phyloP scores from a whole-genome alignment of 371 early-diverging fungal genomes.

The Smittium culicis region DNA sequence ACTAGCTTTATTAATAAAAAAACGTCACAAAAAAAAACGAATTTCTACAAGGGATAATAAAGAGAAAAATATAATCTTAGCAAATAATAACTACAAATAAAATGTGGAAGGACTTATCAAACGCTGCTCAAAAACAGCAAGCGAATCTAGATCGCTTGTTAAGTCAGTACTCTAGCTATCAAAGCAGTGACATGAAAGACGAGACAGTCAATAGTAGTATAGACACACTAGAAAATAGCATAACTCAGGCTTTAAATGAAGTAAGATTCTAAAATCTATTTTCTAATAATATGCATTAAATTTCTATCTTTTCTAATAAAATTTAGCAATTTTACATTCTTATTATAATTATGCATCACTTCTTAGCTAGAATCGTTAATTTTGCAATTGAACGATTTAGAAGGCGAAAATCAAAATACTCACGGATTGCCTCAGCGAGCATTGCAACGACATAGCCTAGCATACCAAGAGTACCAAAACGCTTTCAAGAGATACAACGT shows the following conservation, averaged over 20 bases:
- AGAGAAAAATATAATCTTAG: too few relatives aligned
- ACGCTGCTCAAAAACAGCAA: background rate
- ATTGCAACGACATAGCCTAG: background rate
- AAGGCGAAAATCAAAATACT: background rate
- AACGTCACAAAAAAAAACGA: too few relatives aligned
- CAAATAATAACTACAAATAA: too few relatives aligned
- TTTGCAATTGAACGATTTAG: background rate
- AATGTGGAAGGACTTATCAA: background rate
- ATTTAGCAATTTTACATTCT: background rate
- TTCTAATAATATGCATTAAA: too few relatives aligned
- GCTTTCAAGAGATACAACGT: constrained; percentile 8
- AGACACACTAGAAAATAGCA: background rate
- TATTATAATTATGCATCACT: background rate
- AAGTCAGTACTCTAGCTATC: background rate
- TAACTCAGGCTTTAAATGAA: background rate
- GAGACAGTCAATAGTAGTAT: background rate
- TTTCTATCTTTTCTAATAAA: too few relatives aligned
- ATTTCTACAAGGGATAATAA: too few relatives aligned
- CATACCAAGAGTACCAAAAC: constrained; percentile 9
- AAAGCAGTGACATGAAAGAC: background rate
- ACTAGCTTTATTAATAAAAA: too few relatives aligned
- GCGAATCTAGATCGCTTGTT: background rate
- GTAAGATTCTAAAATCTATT: too few relatives aligned
- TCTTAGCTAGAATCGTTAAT: constrained; percentile 1
- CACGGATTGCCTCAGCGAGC: background rate